Evolutionary conservation across 2,329 filamentous ascomycete genomes (phyloP), one percentile per base, ranked within the genome.

Genomic region (Magnaporthales sp.): DNA sequence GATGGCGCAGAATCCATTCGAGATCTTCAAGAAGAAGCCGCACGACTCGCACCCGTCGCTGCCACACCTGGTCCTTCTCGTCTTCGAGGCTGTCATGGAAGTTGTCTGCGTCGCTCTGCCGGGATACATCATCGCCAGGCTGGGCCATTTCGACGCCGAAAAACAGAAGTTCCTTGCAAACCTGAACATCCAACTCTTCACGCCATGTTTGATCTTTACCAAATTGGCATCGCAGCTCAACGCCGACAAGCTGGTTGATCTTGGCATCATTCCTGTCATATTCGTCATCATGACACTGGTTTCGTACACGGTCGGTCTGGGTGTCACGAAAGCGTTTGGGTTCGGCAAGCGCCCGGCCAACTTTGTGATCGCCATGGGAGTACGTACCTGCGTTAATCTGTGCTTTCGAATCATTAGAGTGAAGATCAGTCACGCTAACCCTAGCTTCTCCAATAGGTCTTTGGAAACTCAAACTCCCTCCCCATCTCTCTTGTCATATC

Each of bases 81-180:
- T 98, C 71, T 97, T 97, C 74, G 93, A 96, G 79, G 95, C 95
- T 11, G 93, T 97, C 30, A 83, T 97, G 74, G 93, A 97, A 75
- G 94, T 98, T 27, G 91, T 99, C 64, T 98, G 93, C 75, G 93
- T 99, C 76, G 94, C 91, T 77, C 79, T 97, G 71, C 95, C 95
- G 0, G 95, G 95, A 30, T 99, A 97, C 79, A 90, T 99, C 70
- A 88, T 97, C 66, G 95, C 95, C 13, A 84, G 91, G 54, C 84
- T 92, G 72, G 95, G 95, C 75, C 91, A 97, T 80, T 98, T 99
- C 78, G 92, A 96, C 78, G 92, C 92, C 70, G 93, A 97, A 65
- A 91, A 93, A 76, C 95, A 99, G 77, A 98, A 97, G 78, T 96
- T 99, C 75, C 84, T 97, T 64, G 94, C 95, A 66, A 97, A 99